Evolutionary conservation across 306 rosid genomes (phyloP), one percentile per base, ranked within the genome.

Genomic region (Lablab purpureus): DNA sequence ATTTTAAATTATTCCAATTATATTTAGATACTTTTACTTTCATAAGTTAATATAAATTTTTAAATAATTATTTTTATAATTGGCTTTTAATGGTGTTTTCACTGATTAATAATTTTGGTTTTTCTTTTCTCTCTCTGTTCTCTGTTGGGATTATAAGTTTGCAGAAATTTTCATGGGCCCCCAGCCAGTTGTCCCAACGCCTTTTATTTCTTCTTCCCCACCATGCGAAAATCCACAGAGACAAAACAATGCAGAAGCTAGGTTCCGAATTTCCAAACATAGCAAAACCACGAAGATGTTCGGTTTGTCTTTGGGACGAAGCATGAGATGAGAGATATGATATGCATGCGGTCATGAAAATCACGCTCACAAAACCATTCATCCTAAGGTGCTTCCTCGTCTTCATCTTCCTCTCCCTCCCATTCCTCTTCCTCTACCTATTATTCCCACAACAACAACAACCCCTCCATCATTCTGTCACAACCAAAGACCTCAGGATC

Each of bases 401-500:
- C 62, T 91, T 88, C 12, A 85, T 87, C 80, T 83, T 91, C 67
- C 84, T 91, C 85, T 84, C 88, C 62, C 84, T 92, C 55, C 93
- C 98, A 0, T 74, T 85, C 51, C 27, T 87, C 52, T 76, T 88
- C 55, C 71, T 90, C 54, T 45, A 75, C 46, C 75, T 74, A 2
- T 59, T 78, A 45, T 81, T 77, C 46, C 80, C 84, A 7, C 76
- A 59, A 49, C 76, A 59, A 49, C 76, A 59, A 62, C 50, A 76
- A 23, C 45, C 25, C 28, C 68, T 43, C 22, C 75, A 55, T 56
- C 82, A 22, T 59, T 6, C 65, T 0, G 19, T 13, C 7, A 34
- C 56, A 27, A 17, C 30, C 54, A 54, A 64, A 10, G 94, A 58
- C 71, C 82, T 95, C 41, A 84, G 34, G 55, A 95, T 95, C 83